Conservation (phyloP, 2,329 filamentous ascomycete species). For the Penicillium sp. region DNA sequence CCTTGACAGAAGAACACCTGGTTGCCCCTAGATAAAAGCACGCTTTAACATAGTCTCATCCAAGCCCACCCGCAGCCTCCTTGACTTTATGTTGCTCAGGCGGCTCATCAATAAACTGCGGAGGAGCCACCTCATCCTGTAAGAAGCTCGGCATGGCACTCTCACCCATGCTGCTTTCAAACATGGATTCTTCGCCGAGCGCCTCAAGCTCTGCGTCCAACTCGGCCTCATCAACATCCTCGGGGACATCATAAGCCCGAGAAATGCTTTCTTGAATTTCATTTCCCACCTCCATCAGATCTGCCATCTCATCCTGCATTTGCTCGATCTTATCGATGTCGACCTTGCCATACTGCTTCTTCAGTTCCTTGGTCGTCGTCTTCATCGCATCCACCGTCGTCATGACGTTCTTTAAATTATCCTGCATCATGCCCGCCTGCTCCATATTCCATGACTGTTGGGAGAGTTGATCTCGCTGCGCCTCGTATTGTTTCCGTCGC, state of each 20-base stretch:
- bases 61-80: slow-evolving; percentile 62
- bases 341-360: slow-evolving; percentile 94
- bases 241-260: slow-evolving; percentile 87
- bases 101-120: slow-evolving; percentile 88
- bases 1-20: slow-evolving; percentile 14
- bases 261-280: slow-evolving; percentile 96
- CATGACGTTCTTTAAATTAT: slow-evolving; percentile 98
- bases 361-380: slow-evolving; percentile 88
- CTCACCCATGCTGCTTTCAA: slow-evolving; percentile 66
- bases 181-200: slow-evolving; percentile 87
- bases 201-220: slow-evolving; percentile 95
- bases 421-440: slow-evolving; percentile 96
- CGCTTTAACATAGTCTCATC: slow-evolving; percentile 20
- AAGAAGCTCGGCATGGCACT: slow-evolving; percentile 77
- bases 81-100: slow-evolving; percentile 76
- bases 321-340: slow-evolving; percentile 96
- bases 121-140: slow-evolving; percentile 78
- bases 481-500: slow-evolving; percentile 90
- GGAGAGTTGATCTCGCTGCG: slow-evolving; percentile 89
- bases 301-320: slow-evolving; percentile 98
- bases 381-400: slow-evolving; percentile 97
- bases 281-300: slow-evolving; percentile 94
- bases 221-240: slow-evolving; percentile 95
- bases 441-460: slow-evolving; percentile 99
- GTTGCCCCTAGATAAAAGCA: slow-evolving; percentile 3